Percentiles rank a stretch among this genome's conserved stretches.
Conservation (phyloP, 1,284 basidiomycete genomes). For the Ganoderma meredithae region DNA sequence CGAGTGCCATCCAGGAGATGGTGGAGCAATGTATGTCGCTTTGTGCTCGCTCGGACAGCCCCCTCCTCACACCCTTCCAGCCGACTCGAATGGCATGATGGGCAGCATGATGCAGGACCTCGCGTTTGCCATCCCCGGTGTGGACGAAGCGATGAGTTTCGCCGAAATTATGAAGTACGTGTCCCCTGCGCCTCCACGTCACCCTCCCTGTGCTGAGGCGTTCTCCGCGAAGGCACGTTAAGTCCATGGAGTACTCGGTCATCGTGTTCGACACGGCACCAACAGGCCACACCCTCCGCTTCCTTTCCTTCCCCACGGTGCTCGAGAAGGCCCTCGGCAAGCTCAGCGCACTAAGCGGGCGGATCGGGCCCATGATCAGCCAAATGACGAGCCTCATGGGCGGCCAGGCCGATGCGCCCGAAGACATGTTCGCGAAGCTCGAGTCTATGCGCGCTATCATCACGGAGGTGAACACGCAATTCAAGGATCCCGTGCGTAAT, state of each 20-base stretch:
- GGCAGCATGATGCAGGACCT: slow-evolving; percentile 99
- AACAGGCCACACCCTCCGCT: slow-evolving; percentile 97
- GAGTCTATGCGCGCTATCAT: slow-evolving; percentile 98
- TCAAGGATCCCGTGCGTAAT: slow-evolving; percentile 91
- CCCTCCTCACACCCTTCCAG: slow-evolving; percentile 47
- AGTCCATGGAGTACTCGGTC: slow-evolving; percentile 99
- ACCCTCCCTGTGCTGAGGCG: not conserved
- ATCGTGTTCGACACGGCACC: slow-evolving; percentile 99
- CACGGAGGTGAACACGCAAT: slow-evolving; percentile 98
- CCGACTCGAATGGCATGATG: slow-evolving; percentile 95
- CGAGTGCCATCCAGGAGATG: slow-evolving; percentile 98
- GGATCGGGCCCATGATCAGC: slow-evolving; percentile 97
- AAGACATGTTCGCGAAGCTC: slow-evolving; percentile 98
- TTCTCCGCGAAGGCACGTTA: slow-evolving; percentile 80
- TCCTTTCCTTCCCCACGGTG: slow-evolving; percentile 97
- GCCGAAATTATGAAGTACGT: slow-evolving; percentile 99
- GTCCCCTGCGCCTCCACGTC: not conserved
- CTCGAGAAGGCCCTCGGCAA: slow-evolving; percentile 98
- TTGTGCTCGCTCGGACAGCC: slow-evolving; percentile 7
- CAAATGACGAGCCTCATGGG: slow-evolving; percentile 98
- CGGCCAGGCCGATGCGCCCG: slow-evolving; percentile 84
- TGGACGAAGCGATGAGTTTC: slow-evolving; percentile 99
- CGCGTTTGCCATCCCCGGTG: slow-evolving; percentile 98
- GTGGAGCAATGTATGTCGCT: slow-evolving; percentile 88
- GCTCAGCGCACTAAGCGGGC: slow-evolving; percentile 88